phyloP scores from a whole-genome alignment of 495 filamentous ascomycete genomes.

The Penicillium robsamsonii region DNA sequence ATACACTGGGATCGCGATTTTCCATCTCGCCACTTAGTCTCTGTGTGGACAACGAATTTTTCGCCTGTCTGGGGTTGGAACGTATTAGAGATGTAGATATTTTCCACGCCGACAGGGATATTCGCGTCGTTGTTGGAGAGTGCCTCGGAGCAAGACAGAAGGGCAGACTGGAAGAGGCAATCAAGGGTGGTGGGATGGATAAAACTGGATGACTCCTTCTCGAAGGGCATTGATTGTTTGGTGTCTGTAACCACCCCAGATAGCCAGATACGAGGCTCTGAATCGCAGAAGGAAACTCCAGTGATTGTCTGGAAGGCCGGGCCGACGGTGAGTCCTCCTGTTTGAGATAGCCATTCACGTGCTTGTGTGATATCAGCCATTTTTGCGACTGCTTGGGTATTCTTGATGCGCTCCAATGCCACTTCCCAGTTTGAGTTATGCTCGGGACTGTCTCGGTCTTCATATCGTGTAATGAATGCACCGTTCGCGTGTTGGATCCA shows the following conservation, averaged over 20 bases:
- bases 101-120: constrained; percentile 27
- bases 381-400: constrained; percentile 17
- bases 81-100: constrained; percentile 18
- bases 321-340: constrained; percentile 25
- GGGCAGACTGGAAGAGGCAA: constrained; percentile 30
- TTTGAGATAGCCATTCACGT: constrained; percentile 26
- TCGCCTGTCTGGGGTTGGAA: constrained; percentile 20
- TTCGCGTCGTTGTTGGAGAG: constrained; percentile 18
- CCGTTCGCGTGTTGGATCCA: constrained; percentile 30
- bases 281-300: constrained; percentile 18
- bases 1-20: constrained; percentile 19
- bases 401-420: constrained; percentile 15
- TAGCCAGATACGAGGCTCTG: constrained; percentile 21
- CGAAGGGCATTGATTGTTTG: constrained; percentile 21
- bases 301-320: constrained; percentile 26
- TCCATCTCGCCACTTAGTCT: constrained; percentile 17
- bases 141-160: constrained; percentile 22
- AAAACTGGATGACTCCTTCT: constrained; percentile 20
- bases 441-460: constrained; percentile 12
- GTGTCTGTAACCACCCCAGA: constrained; percentile 25
- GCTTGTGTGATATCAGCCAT: constrained; percentile 15
- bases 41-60: constrained; percentile 20
- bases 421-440: constrained; percentile 16
- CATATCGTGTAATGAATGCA: constrained; percentile 15
- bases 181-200: constrained; percentile 40